Evolutionary conservation across 768 basidiomycete genomes (phyloP), one percentile per base, ranked within the genome.

Genomic region (Russula emetica): DNA sequence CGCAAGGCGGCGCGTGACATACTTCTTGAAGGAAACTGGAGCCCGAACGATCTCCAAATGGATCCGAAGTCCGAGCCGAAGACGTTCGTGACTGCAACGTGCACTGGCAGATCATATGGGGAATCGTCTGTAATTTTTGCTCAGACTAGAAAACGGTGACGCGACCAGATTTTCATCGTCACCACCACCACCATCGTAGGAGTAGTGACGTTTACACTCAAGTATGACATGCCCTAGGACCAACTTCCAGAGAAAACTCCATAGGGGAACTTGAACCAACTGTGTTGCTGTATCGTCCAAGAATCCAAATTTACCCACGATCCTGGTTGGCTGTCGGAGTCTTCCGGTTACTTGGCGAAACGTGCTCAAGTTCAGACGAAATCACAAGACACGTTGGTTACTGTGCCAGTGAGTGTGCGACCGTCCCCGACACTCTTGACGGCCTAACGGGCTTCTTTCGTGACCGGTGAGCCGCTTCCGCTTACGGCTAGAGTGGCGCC

Each of bases 201-300:
- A 22, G 44, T 32, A 24, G 53, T 54, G n/a, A 54, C 53, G 53
- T 55, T 55, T 38, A 57, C 55, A 13, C 55, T 57, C 7, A 42
- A 28, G 45, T 14, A 56, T 28, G 36, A 55, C 55, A 42, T 26
- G n/a, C 38, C 22, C 53, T 55, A 24, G 36, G 22, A 36, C 22
- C 22, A 24, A 42, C 18, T 1, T 18, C 10, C 8, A 20, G 14
- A 20, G 10, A 28, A 11, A 40, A 20, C 55, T 20, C 55, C 38
- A 28, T 22, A 28, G 22, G 36, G 55, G 8, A 55, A 40, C 8
- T 36, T 47, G 45, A 47, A 22, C 49, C 26, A 56, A 42, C 26
- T 1, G 7, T 16, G 5, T 10, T 28, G 24, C 24, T 10, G 18
- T 44, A n/a, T 10, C 8, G 42, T n/a, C n/a, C n/a, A 22, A 18